Evolutionary conservation across 2,329 filamentous ascomycete species (phyloP).

Genomic region (Hymenoscyphus fraxineus): DNA sequence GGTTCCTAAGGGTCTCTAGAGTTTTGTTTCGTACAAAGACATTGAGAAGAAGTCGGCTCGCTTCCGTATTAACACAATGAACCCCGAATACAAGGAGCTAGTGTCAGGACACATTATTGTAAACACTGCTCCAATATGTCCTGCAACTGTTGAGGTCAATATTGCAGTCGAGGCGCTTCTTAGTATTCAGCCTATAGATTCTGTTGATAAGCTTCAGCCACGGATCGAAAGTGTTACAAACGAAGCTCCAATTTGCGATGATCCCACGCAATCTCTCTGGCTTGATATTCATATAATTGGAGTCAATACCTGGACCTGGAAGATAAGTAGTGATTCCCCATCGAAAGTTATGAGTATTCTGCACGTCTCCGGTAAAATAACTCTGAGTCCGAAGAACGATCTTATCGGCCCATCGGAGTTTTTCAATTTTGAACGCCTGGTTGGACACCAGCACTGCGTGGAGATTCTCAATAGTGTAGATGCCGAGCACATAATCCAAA

Average conservation of each 20-base stretch:
- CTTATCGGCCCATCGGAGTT: neutral
- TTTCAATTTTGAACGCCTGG: slow-evolving; percentile 2
- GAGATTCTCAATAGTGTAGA: slow-evolving; percentile 22
- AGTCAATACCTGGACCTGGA: neutral
- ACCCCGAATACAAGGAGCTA: neutral
- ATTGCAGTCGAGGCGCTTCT: neutral
- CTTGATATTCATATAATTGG: neutral
- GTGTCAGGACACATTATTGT: neutral
- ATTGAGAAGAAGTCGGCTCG: neutral
- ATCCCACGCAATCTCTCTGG: neutral
- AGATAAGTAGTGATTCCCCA: too few species aligned
- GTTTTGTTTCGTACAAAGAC: too few species aligned
- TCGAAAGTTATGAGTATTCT: neutral
- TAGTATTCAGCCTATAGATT: neutral
- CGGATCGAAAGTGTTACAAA: neutral
- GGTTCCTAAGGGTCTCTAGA: too few species aligned
- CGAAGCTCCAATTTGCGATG: neutral
- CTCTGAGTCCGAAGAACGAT: neutral
- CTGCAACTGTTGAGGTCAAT: neutral
- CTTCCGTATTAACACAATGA: slow-evolving; percentile 3
- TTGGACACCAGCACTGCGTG: slow-evolving; percentile 11
- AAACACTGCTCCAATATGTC: neutral
- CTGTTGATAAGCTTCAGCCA: neutral
- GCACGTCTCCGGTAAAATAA: neutral
- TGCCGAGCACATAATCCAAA: slow-evolving; percentile 27